Percentiles rank a stretch among this genome's conserved stretches.
Evolutionary conservation across 306 rosid species (phyloP).

Genomic region (Canavalia gladiata): DNA sequence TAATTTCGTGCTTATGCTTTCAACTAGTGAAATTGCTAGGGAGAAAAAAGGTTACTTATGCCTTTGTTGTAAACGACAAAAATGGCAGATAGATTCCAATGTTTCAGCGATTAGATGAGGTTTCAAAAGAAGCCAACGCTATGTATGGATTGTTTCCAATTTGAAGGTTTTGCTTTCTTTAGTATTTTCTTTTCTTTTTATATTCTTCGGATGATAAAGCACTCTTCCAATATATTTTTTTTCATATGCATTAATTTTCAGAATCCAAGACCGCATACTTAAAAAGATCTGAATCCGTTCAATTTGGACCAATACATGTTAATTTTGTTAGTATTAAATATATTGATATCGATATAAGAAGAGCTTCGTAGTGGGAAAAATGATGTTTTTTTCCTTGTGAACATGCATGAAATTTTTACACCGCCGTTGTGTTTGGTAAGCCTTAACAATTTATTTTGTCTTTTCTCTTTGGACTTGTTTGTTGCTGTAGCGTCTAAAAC

Average conservation of each 20-base stretch:
- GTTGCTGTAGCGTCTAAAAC: neutral
- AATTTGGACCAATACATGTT: neutral
- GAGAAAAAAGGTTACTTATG: no score
- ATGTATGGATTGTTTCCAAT: neutral
- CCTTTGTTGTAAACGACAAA: neutral
- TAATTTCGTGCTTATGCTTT: neutral
- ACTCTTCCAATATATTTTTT: neutral
- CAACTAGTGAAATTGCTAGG: neutral
- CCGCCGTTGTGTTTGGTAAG: constrained; percentile 3
- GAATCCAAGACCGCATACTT: neutral
- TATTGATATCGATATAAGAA: neutral
- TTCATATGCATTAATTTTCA: neutral
- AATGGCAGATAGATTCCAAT: neutral
- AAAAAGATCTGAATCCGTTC: neutral
- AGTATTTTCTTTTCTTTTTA: neutral
- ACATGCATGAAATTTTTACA: constrained; percentile 30
- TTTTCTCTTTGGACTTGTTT: constrained; percentile 3
- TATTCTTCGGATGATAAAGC: no score
- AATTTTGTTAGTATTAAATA: neutral
- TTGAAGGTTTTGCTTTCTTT: neutral
- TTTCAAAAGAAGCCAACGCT: neutral
- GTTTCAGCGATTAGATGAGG: constrained; percentile 5
- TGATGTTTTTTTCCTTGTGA: neutral
- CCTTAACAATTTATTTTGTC: constrained; percentile 26
- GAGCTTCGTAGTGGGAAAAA: neutral